These are phyloP conservation scores for Rosa chinensis DNA, from an alignment of 306 rosid genomes.

Conservation along the genomic window DNA sequence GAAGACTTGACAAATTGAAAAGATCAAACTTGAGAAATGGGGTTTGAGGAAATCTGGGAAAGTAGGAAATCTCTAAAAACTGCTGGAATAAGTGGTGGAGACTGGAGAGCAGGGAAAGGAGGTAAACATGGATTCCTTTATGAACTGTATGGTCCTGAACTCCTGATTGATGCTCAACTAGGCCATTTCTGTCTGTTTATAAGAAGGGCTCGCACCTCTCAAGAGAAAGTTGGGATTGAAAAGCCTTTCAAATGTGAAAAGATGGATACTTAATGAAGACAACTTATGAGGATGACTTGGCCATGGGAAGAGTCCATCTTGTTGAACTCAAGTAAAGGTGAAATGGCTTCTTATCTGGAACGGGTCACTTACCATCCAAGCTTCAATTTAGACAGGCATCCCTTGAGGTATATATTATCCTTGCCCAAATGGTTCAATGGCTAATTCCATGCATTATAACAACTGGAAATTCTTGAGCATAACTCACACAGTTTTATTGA, in stretches of 20 bases:
- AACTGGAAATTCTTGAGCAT: neutral
- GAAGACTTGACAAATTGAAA: neutral
- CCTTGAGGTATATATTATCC: neutral
- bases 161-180: neutral
- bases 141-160: neutral
- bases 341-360: neutral
- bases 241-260: neutral
- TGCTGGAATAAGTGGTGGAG: neutral
- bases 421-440: neutral
- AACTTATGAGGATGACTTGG: neutral
- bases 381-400: neutral
- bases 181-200: neutral
- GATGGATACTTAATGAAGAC: neutral
- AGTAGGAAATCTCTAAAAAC: neutral
- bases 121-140: neutral
- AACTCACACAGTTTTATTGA: neutral
- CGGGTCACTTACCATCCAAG: neutral
- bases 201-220: neutral
- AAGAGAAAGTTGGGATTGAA: neutral
- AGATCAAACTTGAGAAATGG: neutral
- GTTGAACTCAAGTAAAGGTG: neutral
- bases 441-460: neutral
- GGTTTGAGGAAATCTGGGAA: neutral
- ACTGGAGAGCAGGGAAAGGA: neutral
- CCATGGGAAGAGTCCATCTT: neutral